Evolutionary conservation across 805 yeast species (phyloP).

Genomic region (Myxozyma mucilagina): DNA sequence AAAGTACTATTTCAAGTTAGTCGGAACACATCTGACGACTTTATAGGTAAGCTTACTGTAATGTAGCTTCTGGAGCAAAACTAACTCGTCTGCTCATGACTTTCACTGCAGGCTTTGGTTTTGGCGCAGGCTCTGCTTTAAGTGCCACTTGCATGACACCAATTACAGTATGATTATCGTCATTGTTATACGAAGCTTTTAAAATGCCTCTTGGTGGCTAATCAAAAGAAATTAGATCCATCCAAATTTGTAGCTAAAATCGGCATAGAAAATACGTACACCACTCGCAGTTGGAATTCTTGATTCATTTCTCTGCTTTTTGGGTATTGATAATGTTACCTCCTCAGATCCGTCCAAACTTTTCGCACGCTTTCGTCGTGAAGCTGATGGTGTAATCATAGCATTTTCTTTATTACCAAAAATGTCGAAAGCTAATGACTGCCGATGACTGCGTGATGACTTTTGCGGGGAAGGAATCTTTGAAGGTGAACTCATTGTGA

Average conservation of each 20-base stretch:
- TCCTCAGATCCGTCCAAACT: conserved; percentile 26
- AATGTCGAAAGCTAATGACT: conserved; percentile 11
- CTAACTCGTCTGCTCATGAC: conserved; percentile 58
- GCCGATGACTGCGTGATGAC: conserved; percentile 23
- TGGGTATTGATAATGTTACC: conserved; percentile 15
- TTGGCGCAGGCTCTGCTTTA: conserved; percentile 16
- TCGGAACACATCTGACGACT: background rate
- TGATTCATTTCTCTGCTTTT: conserved; percentile 13
- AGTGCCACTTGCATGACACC: conserved; percentile 41
- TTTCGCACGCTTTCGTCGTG: conserved; percentile 23
- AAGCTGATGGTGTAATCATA: background rate
- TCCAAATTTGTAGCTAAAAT: background rate
- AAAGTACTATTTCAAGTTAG: conserved; percentile 16
- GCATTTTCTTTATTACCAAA: conserved; percentile 18
- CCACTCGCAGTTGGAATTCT: conserved; percentile 8
- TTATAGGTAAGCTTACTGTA: conserved; percentile 17
- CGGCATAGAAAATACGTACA: background rate
- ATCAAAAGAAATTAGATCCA: background rate
- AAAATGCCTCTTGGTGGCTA: conserved; percentile 44
- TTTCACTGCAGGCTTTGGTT: conserved; percentile 20
- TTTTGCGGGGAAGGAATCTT: conserved; percentile 9
- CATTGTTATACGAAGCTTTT: conserved; percentile 36
- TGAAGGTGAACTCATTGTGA: background rate
- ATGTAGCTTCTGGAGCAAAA: conserved; percentile 51
- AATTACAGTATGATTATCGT: conserved; percentile 43